These are phyloP conservation scores for Knoxdaviesia capensis DNA, from an alignment of 2,329 filamentous ascomycete genomes.

Conservation along the genomic window DNA sequence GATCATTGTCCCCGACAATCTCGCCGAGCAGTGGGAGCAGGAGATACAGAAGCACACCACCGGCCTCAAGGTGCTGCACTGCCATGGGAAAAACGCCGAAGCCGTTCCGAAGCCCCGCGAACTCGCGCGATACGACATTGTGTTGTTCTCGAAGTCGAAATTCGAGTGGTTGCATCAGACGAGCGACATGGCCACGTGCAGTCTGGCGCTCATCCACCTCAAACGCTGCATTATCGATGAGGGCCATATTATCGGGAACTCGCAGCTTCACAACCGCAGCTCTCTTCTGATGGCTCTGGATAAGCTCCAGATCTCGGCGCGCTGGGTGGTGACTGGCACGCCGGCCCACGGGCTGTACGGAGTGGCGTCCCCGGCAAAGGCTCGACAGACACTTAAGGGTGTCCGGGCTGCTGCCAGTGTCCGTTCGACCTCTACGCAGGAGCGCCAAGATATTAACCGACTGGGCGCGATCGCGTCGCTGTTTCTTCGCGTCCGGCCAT, in stretches of 20 bases:
- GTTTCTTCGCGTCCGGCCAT: constrained; percentile 61
- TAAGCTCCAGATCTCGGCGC: constrained; percentile 41
- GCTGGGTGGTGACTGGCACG: constrained; percentile 83
- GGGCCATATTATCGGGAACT: constrained; percentile 65
- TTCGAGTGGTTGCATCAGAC: constrained; percentile 39
- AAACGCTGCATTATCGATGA: constrained; percentile 83
- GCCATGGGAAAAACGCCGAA: too few species aligned
- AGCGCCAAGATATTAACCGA: constrained; percentile 43
- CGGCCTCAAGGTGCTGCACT: constrained; percentile 37
- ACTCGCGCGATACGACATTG: constrained; percentile 49
- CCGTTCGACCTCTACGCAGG: constrained; percentile 18
- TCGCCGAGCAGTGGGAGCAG: constrained; percentile 65
- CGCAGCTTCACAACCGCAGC: constrained; percentile 31
- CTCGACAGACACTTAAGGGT: background rate
- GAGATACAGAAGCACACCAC: constrained; percentile 64
- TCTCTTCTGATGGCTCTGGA: constrained; percentile 31
- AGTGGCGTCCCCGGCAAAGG: constrained; percentile 14
- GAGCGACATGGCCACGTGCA: constrained; percentile 22
- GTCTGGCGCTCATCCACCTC: constrained; percentile 56
- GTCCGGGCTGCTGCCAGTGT: background rate
- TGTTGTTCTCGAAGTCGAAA: constrained; percentile 55
- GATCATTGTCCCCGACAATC: constrained; percentile 63
- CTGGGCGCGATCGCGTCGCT: constrained; percentile 44
- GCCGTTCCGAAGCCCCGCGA: constrained; percentile 7
- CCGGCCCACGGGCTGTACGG: constrained; percentile 71